Base-by-base conservation (phyloP, 768 basidiomycete species). In the Psilocybe azurescens region DNA sequence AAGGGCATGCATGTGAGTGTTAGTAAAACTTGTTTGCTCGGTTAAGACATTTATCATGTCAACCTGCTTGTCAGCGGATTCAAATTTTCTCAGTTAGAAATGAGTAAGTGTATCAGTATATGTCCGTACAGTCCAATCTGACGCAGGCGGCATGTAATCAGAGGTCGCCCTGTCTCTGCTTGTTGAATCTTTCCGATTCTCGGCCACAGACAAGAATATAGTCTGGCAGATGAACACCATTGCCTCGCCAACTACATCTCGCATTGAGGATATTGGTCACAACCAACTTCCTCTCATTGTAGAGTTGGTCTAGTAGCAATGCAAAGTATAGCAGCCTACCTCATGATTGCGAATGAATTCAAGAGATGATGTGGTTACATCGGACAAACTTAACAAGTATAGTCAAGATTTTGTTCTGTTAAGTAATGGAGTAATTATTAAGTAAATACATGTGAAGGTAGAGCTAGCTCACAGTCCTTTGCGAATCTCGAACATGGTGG, bases 61-160 rank as follows among this genome's bases (percentile, higher is more conserved):
- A 24, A 24, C 24, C 24, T 24, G 24, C 24, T 38, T 38, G 50
- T 24, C 58, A 79, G 78, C 36, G 82, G 80, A 0, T 80, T 83
- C 70, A 82, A 83, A 66, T 83, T 84, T 70, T 75, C 81, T 0
- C 77, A 83, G 61, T 68, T 83, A 5, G 82, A 83, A 64, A 80
- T 81, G 70, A 83, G 82, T 83, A 64, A n/a, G 77, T 74, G 14
- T 44, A 41, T 55, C 39, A 8, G 49, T 7, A 36, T 36, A 11
- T 36, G 33, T 36, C 33, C 6, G 24, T 24, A 24, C 24, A 24
- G 24, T 1, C 24, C 24, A 24, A 24, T 24, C 24, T 24, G 24
- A 24, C 24, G 24, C 24, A 24, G 24, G 24, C 24, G 24, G 24
- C 33, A 7, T 11, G 33, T 36, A 36, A 36, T 32, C 20, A 64